A percentile compares a stretch with the other conserved stretches of the same genome.
Conservation (phyloP, 1,139 yeast species). For the Geotrichum europaeum region DNA sequence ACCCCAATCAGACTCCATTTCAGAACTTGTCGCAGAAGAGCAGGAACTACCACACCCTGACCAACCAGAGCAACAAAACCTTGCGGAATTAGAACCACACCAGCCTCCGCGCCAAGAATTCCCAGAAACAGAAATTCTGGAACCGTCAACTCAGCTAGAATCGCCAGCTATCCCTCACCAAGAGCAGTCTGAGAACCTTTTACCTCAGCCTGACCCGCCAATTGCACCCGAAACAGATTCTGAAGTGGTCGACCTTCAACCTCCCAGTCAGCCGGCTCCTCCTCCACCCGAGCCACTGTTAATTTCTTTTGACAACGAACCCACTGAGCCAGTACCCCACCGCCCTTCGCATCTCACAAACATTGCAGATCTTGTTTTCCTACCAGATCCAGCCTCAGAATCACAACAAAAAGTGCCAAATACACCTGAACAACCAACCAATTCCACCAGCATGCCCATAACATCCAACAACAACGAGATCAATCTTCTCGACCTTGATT, state of each 20-base stretch:
- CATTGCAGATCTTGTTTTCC: background rate
- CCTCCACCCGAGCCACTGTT: background rate
- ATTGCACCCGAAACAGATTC: background rate
- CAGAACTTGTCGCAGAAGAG: background rate
- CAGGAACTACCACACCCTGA: background rate
- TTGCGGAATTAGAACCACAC: background rate
- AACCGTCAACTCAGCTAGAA: background rate
- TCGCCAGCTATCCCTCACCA: too few species aligned
- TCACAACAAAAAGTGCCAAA: background rate
- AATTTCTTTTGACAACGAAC: slow-evolving; percentile 1
- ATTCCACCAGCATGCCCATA: background rate
- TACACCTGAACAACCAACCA: background rate
- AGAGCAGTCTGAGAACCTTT: background rate
- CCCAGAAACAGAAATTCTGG: background rate
- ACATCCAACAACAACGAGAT: background rate
- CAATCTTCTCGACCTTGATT: slow-evolving; percentile 7
- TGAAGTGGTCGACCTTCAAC: background rate
- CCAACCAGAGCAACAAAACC: background rate
- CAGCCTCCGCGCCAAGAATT: background rate
- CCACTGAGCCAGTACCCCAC: background rate
- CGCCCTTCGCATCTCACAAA: background rate
- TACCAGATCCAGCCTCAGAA: background rate
- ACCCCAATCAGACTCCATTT: background rate
- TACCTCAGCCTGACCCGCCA: background rate
- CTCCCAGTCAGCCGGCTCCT: background rate